Evolutionary conservation across 768 basidiomycete species (phyloP).

Genomic region (Mycena venus): DNA sequence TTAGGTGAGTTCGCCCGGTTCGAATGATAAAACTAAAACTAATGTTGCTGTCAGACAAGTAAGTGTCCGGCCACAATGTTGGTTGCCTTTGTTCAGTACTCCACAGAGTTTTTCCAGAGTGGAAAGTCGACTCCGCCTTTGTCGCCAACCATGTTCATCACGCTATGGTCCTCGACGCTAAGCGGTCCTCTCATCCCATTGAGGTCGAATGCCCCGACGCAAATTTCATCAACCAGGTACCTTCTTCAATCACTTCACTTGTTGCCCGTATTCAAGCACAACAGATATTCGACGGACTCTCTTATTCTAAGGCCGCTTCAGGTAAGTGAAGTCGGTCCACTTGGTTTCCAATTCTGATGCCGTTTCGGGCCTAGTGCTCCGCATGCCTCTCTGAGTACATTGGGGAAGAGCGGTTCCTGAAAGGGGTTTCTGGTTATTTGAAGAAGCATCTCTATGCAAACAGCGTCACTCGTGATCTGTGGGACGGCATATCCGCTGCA

Average conservation of each 20-base stretch:
- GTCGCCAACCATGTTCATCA: constrained; percentile 78
- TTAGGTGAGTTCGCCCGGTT: constrained; percentile 61
- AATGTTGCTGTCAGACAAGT: constrained; percentile 61
- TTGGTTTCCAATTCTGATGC: neutral
- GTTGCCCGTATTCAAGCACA: too few species aligned
- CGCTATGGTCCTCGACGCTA: constrained; percentile 54
- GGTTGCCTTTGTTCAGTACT: neutral
- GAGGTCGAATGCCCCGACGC: constrained; percentile 94
- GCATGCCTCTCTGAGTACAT: constrained; percentile 93
- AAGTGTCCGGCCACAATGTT: constrained; percentile 33
- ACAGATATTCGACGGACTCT: constrained; percentile 90
- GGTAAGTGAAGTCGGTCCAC: constrained; percentile 52
- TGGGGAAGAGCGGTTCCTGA: constrained; percentile 89
- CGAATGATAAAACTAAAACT: neutral
- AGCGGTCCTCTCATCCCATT: constrained; percentile 70
- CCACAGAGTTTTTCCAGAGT: constrained; percentile 81
- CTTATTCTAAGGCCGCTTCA: constrained; percentile 88
- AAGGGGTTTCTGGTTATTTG: constrained; percentile 91
- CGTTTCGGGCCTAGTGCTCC: constrained; percentile 67
- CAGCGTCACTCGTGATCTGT: constrained; percentile 87
- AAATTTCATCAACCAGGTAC: constrained; percentile 75
- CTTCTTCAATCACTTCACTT: neutral
- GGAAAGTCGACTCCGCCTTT: constrained; percentile 87
- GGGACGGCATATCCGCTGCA: constrained; percentile 86
- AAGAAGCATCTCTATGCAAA: constrained; percentile 92